These are phyloP conservation scores for Diaporthe destruens DNA, from an alignment of 2,329 filamentous ascomycete species.

Conservation along the genomic window DNA sequence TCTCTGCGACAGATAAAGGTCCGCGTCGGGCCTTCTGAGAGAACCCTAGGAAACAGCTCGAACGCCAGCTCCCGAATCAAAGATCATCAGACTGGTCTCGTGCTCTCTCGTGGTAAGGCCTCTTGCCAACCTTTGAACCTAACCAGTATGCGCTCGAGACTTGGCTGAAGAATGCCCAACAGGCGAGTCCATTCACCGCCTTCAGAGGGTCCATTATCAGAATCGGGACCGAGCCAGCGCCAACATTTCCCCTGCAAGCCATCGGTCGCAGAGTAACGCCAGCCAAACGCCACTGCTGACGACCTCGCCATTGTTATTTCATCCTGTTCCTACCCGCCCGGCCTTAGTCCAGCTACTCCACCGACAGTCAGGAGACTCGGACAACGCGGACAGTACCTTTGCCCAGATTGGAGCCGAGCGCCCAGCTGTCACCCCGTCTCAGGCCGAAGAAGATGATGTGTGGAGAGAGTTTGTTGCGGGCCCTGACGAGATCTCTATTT, in stretches of 20 bases:
- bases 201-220: neutral
- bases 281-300: conserved; percentile 10
- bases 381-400: conserved; percentile 44
- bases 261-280: conserved; percentile 17
- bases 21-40: conserved; percentile 53
- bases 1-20: conserved; percentile 47
- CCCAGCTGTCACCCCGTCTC: conserved; percentile 43
- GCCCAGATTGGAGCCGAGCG: conserved; percentile 45
- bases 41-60: conserved; percentile 44
- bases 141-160: too few relatives aligned
- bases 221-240: neutral
- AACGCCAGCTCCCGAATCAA: conserved; percentile 31
- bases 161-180: neutral
- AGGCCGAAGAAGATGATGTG: conserved; percentile 45
- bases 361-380: conserved; percentile 39
- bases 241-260: neutral
- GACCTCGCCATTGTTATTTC: conserved; percentile 38
- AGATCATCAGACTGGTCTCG: conserved; percentile 8
- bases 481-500: conserved; percentile 36
- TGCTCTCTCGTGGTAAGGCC: conserved; percentile 15
- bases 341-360: conserved; percentile 31
- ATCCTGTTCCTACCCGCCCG: conserved; percentile 44
- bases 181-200: neutral
- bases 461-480: conserved; percentile 46
- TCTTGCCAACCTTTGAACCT: neutral